phyloP scores from a whole-genome alignment of 1,284 basidiomycete genomes.

The Xanthoconium separans region DNA sequence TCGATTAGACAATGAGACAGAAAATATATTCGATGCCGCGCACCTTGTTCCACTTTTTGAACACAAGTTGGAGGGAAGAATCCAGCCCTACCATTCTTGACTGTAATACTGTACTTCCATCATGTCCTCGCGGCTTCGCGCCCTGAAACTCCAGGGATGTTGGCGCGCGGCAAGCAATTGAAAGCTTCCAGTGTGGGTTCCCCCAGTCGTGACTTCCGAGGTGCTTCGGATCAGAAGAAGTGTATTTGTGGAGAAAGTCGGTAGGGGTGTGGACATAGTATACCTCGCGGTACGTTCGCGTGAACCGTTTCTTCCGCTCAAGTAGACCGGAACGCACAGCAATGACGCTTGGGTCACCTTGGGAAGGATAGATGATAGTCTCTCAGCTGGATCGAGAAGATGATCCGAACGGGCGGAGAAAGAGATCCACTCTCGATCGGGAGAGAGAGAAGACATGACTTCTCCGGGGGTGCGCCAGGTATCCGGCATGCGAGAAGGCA shows the following conservation, averaged over 20 bases:
- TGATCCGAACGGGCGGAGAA: slow-evolving; percentile 95
- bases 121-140: slow-evolving; percentile 92
- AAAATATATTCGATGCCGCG: slow-evolving; percentile 29
- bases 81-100: slow-evolving; percentile 70
- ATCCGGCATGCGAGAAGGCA: too few species aligned
- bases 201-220: slow-evolving; percentile 61
- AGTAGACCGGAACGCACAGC: slow-evolving; percentile 90
- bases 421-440: slow-evolving; percentile 96
- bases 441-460: slow-evolving; percentile 82
- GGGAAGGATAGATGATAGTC: slow-evolving; percentile 61
- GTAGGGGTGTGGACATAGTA: slow-evolving; percentile 95
- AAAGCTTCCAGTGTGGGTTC: slow-evolving; percentile 50
- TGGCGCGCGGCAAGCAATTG: slow-evolving; percentile 43
- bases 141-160: slow-evolving; percentile 90
- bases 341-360: slow-evolving; percentile 91
- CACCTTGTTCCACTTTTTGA: slow-evolving; percentile 66
- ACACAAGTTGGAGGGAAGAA: slow-evolving; percentile 94
- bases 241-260: slow-evolving; percentile 94
- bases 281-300: slow-evolving; percentile 83
- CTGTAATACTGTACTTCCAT: slow-evolving; percentile 94
- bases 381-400: slow-evolving; percentile 90
- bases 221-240: slow-evolving; percentile 69
- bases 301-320: slow-evolving; percentile 98
- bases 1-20: background rate
- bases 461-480: slow-evolving; percentile 65